Evolutionary conservation across 768 basidiomycete species (phyloP), one percentile per base, ranked within the genome.

Genomic region (Pleurotus pulmonarius): DNA sequence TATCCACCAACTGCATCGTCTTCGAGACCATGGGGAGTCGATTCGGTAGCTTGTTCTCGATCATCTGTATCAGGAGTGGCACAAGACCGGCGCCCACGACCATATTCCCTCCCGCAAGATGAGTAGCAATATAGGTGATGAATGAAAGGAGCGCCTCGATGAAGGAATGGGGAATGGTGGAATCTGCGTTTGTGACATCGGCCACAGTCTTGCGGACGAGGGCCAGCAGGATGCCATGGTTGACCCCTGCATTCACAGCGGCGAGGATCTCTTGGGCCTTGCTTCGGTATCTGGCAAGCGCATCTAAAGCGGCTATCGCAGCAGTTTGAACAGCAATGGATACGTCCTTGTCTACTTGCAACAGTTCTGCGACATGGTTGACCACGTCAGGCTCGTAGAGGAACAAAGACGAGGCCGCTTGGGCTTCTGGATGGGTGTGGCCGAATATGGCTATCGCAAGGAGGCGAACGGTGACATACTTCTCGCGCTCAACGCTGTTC

Each of bases 331-430:
- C 82, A 25, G 78, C 69, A 46, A 86, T 74, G 7, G 89, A 83
- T 24, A 96, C 79, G 39, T 79, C 81, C 45, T 77, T 79, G 64
- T 93, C 90, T 41, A 91, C 81, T 64, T 92, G 91, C 40, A 98
- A 79, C 20, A 98, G 79, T 64, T 95, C 93, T 9, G 94, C 92
- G 57, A 98, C 78, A 64, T 95, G 92, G 1, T 81, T 75, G 62
- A 97, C 86, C 52, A 98, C 78, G 64, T 97, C 95, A 5, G 96
- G 96, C 68, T 98, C 95, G 65, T 94, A 95, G 9, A 98, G 79
- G 75, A 98, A 96, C 43, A 98, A 78, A 6, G 87, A 83, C 3
- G 89, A 83, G 40, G 86, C 81, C 1, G 92, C 90, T 67, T 88
- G 84, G 39, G 79, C 77, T 70, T 98, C 95, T 44, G 77, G 68